Percentiles rank a stretch among this genome's conserved stretches.
Conservation (phyloP, 148 eudicot genomes). For the Nepenthes mirabilis region DNA sequence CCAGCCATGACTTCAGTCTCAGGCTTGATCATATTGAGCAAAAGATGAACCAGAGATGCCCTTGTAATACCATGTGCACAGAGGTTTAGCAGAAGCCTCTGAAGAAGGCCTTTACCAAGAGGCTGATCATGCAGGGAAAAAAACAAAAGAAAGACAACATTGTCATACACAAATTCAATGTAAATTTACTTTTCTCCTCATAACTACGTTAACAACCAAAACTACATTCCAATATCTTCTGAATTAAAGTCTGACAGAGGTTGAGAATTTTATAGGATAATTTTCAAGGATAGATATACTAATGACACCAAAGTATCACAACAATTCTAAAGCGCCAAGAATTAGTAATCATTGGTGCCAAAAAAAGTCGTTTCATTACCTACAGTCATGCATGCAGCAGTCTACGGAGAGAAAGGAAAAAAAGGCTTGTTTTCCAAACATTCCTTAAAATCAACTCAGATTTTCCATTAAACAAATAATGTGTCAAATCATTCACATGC, state of each 20-base stretch:
- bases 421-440: no score
- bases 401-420: no score
- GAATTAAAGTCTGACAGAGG: no score
- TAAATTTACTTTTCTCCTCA: background rate
- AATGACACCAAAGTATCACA: no score
- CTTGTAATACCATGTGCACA: constrained; percentile 80
- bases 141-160: background rate
- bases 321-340: no score
- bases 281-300: no score
- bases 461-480: background rate
- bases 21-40: constrained; percentile 69
- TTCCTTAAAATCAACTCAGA: background rate
- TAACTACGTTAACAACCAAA: background rate
- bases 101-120: constrained; percentile 93
- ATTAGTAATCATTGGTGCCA: no score
- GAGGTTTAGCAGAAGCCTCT: constrained; percentile 77
- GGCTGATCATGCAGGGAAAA: constrained; percentile 32
- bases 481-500: background rate
- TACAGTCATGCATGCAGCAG: no score
- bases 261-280: no score
- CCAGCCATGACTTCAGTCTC: constrained; percentile 40
- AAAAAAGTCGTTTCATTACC: no score
- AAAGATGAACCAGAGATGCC: constrained; percentile 54
- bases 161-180: background rate
- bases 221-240: no score